Evolutionary conservation across 331 rosid species (phyloP).

Genomic region (Ulmus americana): DNA sequence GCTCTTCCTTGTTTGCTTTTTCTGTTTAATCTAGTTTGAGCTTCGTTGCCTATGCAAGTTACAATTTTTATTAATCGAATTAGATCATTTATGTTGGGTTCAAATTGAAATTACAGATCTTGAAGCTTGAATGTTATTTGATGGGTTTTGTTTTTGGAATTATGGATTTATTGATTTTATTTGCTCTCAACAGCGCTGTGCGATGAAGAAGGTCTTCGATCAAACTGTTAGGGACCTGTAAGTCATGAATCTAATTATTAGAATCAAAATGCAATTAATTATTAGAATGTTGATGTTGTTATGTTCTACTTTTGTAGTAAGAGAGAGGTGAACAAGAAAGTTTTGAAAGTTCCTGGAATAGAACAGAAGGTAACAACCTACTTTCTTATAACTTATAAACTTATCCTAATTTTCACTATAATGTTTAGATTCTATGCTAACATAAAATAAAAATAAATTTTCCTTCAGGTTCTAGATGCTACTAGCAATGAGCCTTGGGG

Average conservation of each 20-base stretch:
- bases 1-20: background rate
- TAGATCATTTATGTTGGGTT: background rate
- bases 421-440: background rate
- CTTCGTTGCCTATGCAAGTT: background rate
- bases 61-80: background rate
- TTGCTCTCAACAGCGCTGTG: slow-evolving; percentile 13
- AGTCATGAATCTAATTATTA: slow-evolving; percentile 25
- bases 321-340: slow-evolving; percentile 90
- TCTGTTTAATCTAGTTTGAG: background rate
- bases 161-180: background rate
- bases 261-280: background rate
- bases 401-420: background rate
- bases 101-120: background rate
- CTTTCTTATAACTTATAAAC: background rate
- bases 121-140: background rate
- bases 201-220: slow-evolving; percentile 80
- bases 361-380: slow-evolving; percentile 69
- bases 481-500: slow-evolving; percentile 99
- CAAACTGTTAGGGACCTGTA: slow-evolving; percentile 94
- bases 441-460: slow-evolving; percentile 1
- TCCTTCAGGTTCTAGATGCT: slow-evolving; percentile 82
- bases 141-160: background rate
- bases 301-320: slow-evolving; percentile 39
- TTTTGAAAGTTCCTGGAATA: slow-evolving; percentile 81
- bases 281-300: background rate